A percentile compares a stretch with the other conserved stretches of the same genome.
phyloP scores from a whole-genome alignment of 805 yeast species.

The Lachancea meyersii region DNA sequence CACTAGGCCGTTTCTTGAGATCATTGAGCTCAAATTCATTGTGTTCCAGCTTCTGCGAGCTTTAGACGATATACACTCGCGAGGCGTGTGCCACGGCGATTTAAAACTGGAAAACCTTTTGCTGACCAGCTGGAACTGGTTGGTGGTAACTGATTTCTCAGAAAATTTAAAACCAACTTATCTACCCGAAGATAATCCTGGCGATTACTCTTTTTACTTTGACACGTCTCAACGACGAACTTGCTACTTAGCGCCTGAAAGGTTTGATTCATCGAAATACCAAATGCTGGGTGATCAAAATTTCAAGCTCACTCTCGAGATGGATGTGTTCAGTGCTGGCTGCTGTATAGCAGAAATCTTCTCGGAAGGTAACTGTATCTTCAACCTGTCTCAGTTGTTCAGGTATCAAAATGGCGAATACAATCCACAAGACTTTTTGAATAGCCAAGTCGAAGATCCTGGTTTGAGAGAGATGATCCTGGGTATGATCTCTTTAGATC shows the following conservation, averaged over 20 bases:
- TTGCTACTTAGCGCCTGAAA: conserved; percentile 92
- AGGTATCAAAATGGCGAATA: conserved; percentile 68
- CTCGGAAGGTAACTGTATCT: conserved; percentile 78
- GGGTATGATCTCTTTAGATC: conserved; percentile 61
- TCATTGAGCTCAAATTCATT: conserved; percentile 77
- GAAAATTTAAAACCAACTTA: conserved; percentile 67
- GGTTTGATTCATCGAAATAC: conserved; percentile 44
- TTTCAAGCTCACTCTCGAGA: conserved; percentile 43
- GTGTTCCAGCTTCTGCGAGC: conserved; percentile 71
- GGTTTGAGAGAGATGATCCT: conserved; percentile 49
- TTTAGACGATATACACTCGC: conserved; percentile 55
- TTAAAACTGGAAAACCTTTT: conserved; percentile 84
- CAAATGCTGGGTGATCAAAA: conserved; percentile 10
- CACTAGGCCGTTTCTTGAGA: conserved; percentile 78
- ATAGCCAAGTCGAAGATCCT: conserved; percentile 42
- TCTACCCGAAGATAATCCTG: conserved; percentile 89
- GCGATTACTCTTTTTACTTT: conserved; percentile 84
- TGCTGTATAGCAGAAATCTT: conserved; percentile 89
- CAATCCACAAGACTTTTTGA: conserved; percentile 38
- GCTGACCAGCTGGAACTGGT: conserved; percentile 87
- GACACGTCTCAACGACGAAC: conserved; percentile 82
- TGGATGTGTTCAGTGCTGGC: conserved; percentile 80
- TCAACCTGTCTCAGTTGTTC: conserved; percentile 81
- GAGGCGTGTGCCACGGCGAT: conserved; percentile 76
- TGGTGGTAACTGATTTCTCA: conserved; percentile 75